Evolutionary conservation across 805 yeast species (phyloP).

Genomic region (Yarrowia sp.): DNA sequence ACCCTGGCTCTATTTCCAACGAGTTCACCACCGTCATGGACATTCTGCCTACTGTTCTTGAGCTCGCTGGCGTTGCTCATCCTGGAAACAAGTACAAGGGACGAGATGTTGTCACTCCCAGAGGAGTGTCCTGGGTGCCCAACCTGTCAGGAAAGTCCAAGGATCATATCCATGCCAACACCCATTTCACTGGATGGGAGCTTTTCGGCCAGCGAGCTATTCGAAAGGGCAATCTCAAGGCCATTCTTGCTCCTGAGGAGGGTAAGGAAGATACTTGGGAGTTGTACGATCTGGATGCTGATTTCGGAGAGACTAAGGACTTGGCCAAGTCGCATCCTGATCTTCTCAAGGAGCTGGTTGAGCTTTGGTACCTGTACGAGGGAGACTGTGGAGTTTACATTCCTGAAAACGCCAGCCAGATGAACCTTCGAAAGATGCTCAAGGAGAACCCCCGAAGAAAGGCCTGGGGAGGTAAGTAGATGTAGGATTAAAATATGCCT

Average conservation of each 20-base stretch:
- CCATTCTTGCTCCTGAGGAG: slow-evolving; percentile 47
- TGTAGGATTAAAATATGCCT: too few species aligned
- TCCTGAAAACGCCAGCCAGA: slow-evolving; percentile 4
- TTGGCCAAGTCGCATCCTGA: slow-evolving; percentile 43
- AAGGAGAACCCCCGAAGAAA: slow-evolving; percentile 12
- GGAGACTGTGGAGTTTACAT: slow-evolving; percentile 37
- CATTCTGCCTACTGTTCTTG: slow-evolving; percentile 54
- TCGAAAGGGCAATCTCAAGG: slow-evolving; percentile 51
- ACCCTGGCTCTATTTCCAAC: slow-evolving; percentile 34
- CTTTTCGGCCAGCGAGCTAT: slow-evolving; percentile 57
- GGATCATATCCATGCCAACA: slow-evolving; percentile 42
- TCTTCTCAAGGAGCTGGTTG: slow-evolving; percentile 44
- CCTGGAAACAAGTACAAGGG: slow-evolving; percentile 41
- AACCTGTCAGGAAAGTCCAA: slow-evolving; percentile 40
- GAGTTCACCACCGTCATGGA: slow-evolving; percentile 59
- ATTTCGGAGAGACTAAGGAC: slow-evolving; percentile 54
- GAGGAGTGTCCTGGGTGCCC: slow-evolving; percentile 48
- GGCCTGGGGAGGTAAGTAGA: slow-evolving; percentile 2
- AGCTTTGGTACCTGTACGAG: slow-evolving; percentile 52
- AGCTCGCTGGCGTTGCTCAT: slow-evolving; percentile 45
- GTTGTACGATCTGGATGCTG: slow-evolving; percentile 39
- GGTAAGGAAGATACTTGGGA: slow-evolving; percentile 51
- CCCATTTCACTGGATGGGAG: slow-evolving; percentile 49
- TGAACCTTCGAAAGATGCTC: slow-evolving; percentile 18
- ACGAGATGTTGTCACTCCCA: slow-evolving; percentile 44